Evolutionary conservation across 1,284 basidiomycete genomes (phyloP).

Genomic region (Porodaedalea pini): DNA sequence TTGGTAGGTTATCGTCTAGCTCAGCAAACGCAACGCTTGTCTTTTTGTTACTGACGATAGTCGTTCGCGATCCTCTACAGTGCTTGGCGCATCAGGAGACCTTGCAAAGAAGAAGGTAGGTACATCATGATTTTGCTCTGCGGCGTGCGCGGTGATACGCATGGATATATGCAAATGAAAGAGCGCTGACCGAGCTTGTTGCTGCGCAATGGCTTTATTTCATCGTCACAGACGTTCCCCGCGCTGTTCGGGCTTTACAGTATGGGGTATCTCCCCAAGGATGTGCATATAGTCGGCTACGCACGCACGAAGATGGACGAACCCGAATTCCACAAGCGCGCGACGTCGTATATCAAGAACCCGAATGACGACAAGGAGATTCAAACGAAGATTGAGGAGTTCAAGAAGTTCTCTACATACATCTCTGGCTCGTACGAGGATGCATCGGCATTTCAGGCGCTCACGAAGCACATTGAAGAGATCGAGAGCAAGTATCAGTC

Average conservation of each 20-base stretch:
- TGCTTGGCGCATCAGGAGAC: constrained; percentile 96
- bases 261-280: constrained; percentile 76
- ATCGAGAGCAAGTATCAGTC: constrained; percentile 71
- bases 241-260: constrained; percentile 87
- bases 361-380: constrained; percentile 57
- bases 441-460: constrained; percentile 68
- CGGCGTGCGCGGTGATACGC: not conserved
- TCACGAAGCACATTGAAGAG: constrained; percentile 73
- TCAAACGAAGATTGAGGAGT: constrained; percentile 67
- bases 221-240: constrained; percentile 73
- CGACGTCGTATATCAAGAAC: constrained; percentile 81
- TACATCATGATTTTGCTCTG: constrained; percentile 10
- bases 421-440: constrained; percentile 87
- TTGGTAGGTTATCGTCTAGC: constrained; percentile 56
- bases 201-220: not conserved
- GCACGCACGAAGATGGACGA: constrained; percentile 93
- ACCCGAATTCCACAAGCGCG: constrained; percentile 81
- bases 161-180: constrained; percentile 2
- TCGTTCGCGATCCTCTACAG: constrained; percentile 39
- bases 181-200: not conserved
- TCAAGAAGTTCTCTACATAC: constrained; percentile 79
- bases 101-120: constrained; percentile 97
- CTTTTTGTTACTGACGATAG: not conserved
- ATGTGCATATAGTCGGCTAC: constrained; percentile 89
- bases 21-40: constrained; percentile 7